These are phyloP conservation scores for Colletotrichum paranaense DNA, from an alignment of 2,329 filamentous ascomycete species.

Conservation along the genomic window DNA sequence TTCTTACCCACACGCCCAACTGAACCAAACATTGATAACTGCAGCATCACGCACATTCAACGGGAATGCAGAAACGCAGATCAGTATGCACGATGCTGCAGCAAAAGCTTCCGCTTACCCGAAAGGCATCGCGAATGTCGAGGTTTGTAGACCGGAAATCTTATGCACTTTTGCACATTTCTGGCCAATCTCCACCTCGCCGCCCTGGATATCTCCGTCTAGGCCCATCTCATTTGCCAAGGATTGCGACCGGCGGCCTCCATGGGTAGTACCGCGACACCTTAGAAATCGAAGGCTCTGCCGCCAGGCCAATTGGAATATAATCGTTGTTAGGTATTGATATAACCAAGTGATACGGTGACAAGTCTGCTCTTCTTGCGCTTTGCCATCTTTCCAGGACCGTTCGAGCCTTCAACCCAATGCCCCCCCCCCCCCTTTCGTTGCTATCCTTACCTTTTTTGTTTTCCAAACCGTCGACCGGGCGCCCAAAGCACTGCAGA, in stretches of 20 bases:
- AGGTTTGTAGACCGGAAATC: too few species aligned
- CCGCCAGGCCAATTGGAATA: conserved; percentile 3
- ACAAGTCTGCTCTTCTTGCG: conserved; percentile 29
- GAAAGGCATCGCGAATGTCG: background rate
- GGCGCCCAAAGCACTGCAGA: conserved; percentile 33
- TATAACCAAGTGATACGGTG: conserved; percentile 32
- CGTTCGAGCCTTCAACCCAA: conserved; percentile 12
- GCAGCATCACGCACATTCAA: background rate
- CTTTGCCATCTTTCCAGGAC: conserved; percentile 28
- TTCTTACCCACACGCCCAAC: background rate
- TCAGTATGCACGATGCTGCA: background rate
- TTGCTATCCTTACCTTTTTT: conserved; percentile 19
- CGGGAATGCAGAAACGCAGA: background rate
- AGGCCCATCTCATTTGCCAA: background rate
- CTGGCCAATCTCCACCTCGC: background rate
- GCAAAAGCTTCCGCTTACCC: background rate
- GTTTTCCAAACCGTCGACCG: conserved; percentile 31
- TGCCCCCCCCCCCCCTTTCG: background rate
- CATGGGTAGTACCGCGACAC: background rate
- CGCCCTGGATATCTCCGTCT: background rate
- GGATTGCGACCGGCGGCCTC: background rate
- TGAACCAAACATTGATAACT: background rate
- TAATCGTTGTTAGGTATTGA: conserved; percentile 37
- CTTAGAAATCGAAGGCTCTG: background rate
- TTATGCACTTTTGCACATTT: background rate